Evolutionary conservation across 228 moss, liverwort and hornwort species (phyloP).

Genomic region (Sphagnum fallax): DNA sequence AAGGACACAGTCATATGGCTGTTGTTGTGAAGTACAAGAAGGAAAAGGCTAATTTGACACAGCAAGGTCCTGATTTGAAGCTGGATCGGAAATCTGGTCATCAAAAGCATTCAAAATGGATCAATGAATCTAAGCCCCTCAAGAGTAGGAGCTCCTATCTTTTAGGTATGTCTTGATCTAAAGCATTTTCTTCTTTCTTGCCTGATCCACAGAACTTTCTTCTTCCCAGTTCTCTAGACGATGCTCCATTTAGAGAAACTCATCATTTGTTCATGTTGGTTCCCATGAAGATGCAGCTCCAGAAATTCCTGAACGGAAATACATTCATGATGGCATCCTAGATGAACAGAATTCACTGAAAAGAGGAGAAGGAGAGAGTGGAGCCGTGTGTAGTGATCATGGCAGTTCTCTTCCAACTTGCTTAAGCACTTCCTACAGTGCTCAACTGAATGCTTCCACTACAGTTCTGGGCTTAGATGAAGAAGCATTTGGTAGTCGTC

Average conservation of each 20-base stretch:
- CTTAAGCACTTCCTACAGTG: not conserved
- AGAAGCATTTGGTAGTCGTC: slow-evolving; percentile 12
- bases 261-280: not conserved
- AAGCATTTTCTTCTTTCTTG: not conserved
- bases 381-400: not conserved
- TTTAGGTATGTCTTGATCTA: not conserved
- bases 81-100: slow-evolving; percentile 37
- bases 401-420: not conserved
- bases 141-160: slow-evolving; percentile 17
- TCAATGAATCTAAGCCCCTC: slow-evolving; percentile 9
- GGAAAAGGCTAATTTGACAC: slow-evolving; percentile 46
- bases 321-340: slow-evolving; percentile 2
- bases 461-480: not conserved
- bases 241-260: not conserved
- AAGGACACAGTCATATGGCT: slow-evolving; percentile 81
- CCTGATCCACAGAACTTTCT: not conserved
- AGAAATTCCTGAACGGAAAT: too few relatives aligned
- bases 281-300: not conserved
- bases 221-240: not conserved
- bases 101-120: slow-evolving; percentile 18
- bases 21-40: slow-evolving; percentile 64
- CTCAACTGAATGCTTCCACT: not conserved
- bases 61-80: slow-evolving; percentile 27
- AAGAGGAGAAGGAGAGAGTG: slow-evolving; percentile 1
- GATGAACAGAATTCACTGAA: slow-evolving; percentile 1